Evolutionary conservation across 202 grass and related monocot genomes (phyloP).

Genomic region (Brachypodium distachyon): DNA sequence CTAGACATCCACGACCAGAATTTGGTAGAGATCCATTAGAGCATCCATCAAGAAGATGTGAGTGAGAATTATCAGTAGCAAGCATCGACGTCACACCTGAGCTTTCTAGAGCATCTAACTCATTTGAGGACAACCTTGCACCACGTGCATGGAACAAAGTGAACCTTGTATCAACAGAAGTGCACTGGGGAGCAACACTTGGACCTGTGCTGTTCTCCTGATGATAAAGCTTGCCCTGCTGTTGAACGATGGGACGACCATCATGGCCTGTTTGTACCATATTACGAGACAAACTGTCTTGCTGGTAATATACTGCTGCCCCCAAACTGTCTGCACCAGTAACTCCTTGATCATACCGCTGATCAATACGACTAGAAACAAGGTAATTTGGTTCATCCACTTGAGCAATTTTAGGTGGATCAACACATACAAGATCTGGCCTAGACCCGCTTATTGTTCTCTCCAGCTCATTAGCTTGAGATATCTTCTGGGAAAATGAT

Average conservation of each 20-base stretch:
- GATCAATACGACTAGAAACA: constrained; percentile 21
- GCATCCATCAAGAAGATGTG: constrained; percentile 14
- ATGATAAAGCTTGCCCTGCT: constrained; percentile 12
- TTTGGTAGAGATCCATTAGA: constrained; percentile 15
- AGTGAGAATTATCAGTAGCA: constrained; percentile 27
- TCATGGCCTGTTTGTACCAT: constrained; percentile 9
- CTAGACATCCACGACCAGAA: not conserved
- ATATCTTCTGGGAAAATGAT: constrained; percentile 33
- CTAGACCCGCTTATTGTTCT: constrained; percentile 13
- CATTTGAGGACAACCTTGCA: constrained; percentile 37
- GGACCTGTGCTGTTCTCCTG: constrained; percentile 6
- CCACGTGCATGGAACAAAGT: not conserved
- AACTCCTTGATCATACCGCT: constrained; percentile 2
- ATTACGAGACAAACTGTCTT: constrained; percentile 23
- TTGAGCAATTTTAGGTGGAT: constrained; percentile 13
- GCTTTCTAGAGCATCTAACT: constrained; percentile 49
- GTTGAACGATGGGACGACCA: constrained; percentile 17
- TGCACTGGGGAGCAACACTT: constrained; percentile 6
- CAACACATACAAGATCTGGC: constrained; percentile 15
- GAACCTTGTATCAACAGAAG: constrained; percentile 8
- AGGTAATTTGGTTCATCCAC: constrained; percentile 15
- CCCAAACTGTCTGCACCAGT: not conserved
- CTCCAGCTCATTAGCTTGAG: constrained; percentile 29
- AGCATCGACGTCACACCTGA: constrained; percentile 17
- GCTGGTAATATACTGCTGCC: constrained; percentile 18